Percentiles rank a stretch among this genome's conserved stretches.
Conservation (phyloP, 2,329 filamentous ascomycete species). For the Trichoderma simmonsii region DNA sequence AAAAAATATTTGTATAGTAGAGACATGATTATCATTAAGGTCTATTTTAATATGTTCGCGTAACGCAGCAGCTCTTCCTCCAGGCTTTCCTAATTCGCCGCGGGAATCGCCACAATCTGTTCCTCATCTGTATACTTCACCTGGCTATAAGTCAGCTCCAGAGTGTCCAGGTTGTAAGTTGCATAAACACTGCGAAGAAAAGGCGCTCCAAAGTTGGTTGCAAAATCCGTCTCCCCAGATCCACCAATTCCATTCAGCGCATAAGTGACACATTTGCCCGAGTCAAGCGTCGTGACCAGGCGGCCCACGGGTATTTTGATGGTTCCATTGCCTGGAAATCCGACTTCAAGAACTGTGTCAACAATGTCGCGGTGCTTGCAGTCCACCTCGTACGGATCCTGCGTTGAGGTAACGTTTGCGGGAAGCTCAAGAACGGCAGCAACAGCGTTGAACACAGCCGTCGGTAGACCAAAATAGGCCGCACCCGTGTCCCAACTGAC, state of each 20-base stretch:
- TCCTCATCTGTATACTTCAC: constrained; percentile 11
- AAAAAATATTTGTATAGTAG: neutral
- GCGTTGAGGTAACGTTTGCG: neutral
- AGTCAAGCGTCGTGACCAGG: neutral
- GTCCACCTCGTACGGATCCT: constrained; percentile 1
- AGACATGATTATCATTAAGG: neutral
- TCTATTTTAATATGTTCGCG: neutral
- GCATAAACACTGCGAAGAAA: constrained; percentile 4
- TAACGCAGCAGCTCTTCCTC: neutral
- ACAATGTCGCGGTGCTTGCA: neutral
- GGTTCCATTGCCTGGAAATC: neutral
- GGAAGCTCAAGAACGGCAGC: neutral
- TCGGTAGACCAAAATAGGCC: neutral
- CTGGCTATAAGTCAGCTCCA: neutral
- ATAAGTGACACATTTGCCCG: neutral
- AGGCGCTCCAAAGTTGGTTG: neutral
- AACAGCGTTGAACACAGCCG: neutral
- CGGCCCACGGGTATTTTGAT: neutral
- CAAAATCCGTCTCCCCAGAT: neutral
- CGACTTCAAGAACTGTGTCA: neutral
- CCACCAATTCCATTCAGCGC: neutral
- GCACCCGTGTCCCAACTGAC: constrained; percentile 1
- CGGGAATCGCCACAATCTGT: neutral
- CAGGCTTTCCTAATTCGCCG: neutral
- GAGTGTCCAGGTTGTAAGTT: neutral